These are phyloP conservation scores for Trichosporon sp. DNA, from an alignment of 1,284 basidiomycete genomes.

Conservation along the genomic window DNA sequence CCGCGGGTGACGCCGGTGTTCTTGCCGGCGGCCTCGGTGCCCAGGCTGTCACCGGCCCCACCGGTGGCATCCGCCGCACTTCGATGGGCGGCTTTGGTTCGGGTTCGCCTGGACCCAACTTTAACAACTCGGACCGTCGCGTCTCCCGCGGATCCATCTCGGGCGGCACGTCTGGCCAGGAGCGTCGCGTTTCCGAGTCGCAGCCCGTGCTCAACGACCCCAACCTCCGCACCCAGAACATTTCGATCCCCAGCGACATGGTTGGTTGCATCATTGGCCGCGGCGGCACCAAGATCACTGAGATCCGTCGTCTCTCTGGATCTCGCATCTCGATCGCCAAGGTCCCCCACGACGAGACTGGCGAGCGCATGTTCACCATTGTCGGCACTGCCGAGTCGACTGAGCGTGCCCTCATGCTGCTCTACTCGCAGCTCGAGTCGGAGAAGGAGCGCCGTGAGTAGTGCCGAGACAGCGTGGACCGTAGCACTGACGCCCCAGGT, in stretches of 20 bases:
- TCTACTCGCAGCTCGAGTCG: conserved; percentile 95
- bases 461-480: too few species aligned
- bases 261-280: conserved; percentile 97
- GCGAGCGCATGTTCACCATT: conserved; percentile 99
- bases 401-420: conserved; percentile 92
- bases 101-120: conserved; percentile 24
- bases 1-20: conserved; percentile 69
- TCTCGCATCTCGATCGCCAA: conserved; percentile 98
- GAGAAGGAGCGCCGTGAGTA: conserved; percentile 83
- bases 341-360: conserved; percentile 95
- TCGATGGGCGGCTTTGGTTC: conserved; percentile 45
- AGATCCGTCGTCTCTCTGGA: conserved; percentile 94
- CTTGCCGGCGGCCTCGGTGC: conserved; percentile 59
- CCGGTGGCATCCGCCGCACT: conserved; percentile 57
- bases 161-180: conserved; percentile 43
- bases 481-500: conserved; percentile 31
- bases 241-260: conserved; percentile 98
- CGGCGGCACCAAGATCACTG: conserved; percentile 96
- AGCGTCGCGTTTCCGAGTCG: conserved; percentile 57
- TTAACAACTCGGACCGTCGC: conserved; percentile 31
- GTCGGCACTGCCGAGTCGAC: conserved; percentile 94
- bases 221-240: conserved; percentile 96
- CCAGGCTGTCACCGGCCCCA: conserved; percentile 56
- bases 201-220: conserved; percentile 61
- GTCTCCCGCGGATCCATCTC: conserved; percentile 37